phyloP scores from a whole-genome alignment of 208 protist genomes.

The Leishmania gerbilli region DNA sequence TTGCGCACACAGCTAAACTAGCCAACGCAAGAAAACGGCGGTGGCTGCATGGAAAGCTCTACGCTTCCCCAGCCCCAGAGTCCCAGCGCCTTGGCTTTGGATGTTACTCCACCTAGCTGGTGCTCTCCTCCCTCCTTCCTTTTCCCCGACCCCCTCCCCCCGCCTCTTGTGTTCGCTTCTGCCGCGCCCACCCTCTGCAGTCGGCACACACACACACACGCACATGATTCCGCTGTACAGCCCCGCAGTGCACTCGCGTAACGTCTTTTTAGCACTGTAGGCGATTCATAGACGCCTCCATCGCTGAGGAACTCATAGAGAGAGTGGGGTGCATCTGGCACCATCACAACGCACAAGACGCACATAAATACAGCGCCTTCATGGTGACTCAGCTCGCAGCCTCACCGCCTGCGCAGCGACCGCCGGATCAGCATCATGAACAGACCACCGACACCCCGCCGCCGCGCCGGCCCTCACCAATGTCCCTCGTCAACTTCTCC shows the following conservation, averaged over 20 bases:
- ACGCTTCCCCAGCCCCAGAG: neutral
- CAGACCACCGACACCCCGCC: neutral
- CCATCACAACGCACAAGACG: neutral
- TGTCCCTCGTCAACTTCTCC: constrained; percentile 22
- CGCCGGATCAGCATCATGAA: neutral
- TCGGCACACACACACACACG: neutral
- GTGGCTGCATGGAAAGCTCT: neutral
- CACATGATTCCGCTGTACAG: neutral
- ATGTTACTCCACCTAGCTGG: neutral
- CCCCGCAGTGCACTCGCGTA: neutral
- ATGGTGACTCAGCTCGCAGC: neutral
- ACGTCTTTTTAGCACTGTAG: neutral
- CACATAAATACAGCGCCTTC: neutral
- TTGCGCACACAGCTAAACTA: neutral
- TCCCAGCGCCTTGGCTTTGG: neutral
- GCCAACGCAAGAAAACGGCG: neutral
- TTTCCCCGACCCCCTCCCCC: neutral
- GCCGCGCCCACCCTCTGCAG: no score
- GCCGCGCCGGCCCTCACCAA: neutral
- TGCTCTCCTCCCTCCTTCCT: neutral
- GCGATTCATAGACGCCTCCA: neutral
- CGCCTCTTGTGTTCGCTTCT: neutral
- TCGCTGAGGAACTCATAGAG: neutral
- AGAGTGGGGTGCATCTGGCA: neutral
- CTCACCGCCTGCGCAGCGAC: neutral